phyloP scores from a whole-genome alignment of 148 eudicot genomes.

The Tetragonia tetragonoides region DNA sequence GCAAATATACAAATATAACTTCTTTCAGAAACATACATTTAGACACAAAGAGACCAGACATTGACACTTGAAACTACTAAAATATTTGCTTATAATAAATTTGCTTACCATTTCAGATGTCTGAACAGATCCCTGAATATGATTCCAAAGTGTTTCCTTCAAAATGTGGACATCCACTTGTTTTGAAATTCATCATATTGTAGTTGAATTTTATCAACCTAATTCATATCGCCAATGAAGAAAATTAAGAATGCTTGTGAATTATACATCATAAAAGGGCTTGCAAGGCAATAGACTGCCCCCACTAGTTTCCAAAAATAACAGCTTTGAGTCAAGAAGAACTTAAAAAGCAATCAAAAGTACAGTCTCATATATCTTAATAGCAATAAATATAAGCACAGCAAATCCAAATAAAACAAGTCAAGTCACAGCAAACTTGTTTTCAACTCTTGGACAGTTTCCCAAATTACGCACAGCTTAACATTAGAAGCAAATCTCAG shows the following conservation, averaged over 20 bases:
- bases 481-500: neutral
- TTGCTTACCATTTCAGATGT: slow-evolving; percentile 14
- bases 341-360: too few relatives aligned
- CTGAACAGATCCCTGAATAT: slow-evolving; percentile 36
- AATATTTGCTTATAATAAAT: neutral
- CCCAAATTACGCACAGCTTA: neutral
- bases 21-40: neutral
- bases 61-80: neutral
- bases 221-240: slow-evolving; percentile 6
- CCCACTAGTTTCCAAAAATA: neutral
- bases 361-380: too few relatives aligned
- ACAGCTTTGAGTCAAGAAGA: too few relatives aligned
- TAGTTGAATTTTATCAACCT: slow-evolving; percentile 77
- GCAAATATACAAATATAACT: neutral
- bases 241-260: neutral
- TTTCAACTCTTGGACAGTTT: neutral
- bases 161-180: slow-evolving; percentile 79
- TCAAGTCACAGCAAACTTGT: neutral
- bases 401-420: neutral
- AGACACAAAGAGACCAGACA: neutral
- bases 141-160: slow-evolving; percentile 75
- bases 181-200: slow-evolving; percentile 72
- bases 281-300: neutral
- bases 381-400: neutral
- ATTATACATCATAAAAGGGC: neutral